Base-by-base conservation (phyloP, 352 stramenopile species). In the Pythium rishiriense region DNA sequence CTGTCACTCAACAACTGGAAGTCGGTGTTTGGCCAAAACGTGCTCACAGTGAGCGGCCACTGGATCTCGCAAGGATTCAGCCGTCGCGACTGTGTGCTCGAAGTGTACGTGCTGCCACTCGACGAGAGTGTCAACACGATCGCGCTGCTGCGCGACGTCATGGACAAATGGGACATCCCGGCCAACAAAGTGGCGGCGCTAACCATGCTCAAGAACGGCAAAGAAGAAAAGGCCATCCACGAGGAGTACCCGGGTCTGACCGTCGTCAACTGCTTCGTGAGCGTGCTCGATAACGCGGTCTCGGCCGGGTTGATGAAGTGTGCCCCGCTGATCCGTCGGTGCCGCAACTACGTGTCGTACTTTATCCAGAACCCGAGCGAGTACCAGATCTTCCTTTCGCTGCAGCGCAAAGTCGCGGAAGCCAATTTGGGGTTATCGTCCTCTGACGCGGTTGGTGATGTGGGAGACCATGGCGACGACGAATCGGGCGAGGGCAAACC, bases 361-460 rank as follows among this genome's bases (percentile, higher is more conserved):
- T 92, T 92, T 15, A 92, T 92, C 37, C 83, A 92, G 64, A 92
- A 92, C 42, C 83, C 83, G 21, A 89, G 79, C 29, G 83, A 92
- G 69, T 92, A 92, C 55, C 83, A 92, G 65, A 89, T 92, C 60
- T 90, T 92, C 50, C 66, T 92, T 17, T 76, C 83, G 31, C 43
- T 92, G n/a, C 82, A 91, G 50, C 76, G 79, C 26, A 79, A 80
- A 58, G 76, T 91, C 28, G 73, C 71, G 0, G 79, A 89, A 47
- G 79, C 69, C 21, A 74, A 64, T 19, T 72, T 58, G 57, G 74
- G 39, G 46, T 66, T 64, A 1, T 42, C n/a, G 14, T 24, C 19
- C 26, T 50, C 58, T 3, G 62, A 68, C 28, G 35, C 63, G 1
- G 73, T 61, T 19, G 49, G 59, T 19, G 64, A 69, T 50, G 58